phyloP scores from a whole-genome alignment of 331 rosid species.

The Malus hybrid region DNA sequence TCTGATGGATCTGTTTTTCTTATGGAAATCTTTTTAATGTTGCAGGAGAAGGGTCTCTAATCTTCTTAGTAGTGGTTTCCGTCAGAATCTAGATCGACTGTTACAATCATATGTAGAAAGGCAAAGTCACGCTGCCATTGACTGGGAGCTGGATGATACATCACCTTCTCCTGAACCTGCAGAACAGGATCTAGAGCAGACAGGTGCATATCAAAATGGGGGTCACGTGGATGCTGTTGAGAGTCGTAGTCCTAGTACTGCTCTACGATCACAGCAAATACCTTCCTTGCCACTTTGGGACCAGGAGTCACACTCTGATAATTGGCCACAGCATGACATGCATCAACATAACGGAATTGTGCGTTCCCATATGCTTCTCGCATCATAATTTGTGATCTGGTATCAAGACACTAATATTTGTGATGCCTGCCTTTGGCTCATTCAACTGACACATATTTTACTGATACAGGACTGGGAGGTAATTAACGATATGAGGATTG shows the following conservation, averaged over 20 bases:
- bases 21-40: conserved; percentile 5
- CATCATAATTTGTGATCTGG: neutral
- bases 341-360: conserved; percentile 71
- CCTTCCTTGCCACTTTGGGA: conserved; percentile 69
- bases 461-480: conserved; percentile 76
- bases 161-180: conserved; percentile 43
- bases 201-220: conserved; percentile 35
- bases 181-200: conserved; percentile 54
- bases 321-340: conserved; percentile 61
- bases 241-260: conserved; percentile 33
- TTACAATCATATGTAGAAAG: conserved; percentile 91
- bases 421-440: neutral
- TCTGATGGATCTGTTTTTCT: neutral
- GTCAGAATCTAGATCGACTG: conserved; percentile 85
- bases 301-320: conserved; percentile 50
- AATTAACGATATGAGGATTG: conserved; percentile 82
- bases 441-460: conserved; percentile 6
- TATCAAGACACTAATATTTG: neutral
- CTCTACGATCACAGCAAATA: conserved; percentile 46
- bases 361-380: conserved; percentile 25
- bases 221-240: conserved; percentile 36
- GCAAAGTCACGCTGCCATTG: conserved; percentile 56
- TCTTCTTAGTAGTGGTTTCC: conserved; percentile 88
- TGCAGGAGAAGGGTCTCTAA: conserved; percentile 98
- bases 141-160: conserved; percentile 71